Evolutionary conservation across 345 rosid species (phyloP).

Genomic region (Moringa oleifera): DNA sequence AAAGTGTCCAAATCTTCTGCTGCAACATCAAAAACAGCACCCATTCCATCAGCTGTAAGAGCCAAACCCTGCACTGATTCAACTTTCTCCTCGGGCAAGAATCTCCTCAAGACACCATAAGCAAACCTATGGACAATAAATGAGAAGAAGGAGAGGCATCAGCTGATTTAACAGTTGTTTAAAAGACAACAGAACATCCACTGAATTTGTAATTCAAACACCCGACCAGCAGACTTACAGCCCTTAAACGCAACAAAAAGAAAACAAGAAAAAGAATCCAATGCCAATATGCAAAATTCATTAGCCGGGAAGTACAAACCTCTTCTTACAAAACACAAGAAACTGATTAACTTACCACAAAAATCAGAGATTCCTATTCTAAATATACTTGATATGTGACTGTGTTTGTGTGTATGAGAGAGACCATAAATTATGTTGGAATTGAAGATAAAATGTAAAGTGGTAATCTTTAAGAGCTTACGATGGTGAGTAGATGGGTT

Average conservation of each 20-base stretch:
- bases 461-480: slow-evolving; percentile 27
- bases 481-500: slow-evolving; percentile 65
- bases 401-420: no score
- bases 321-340: not conserved
- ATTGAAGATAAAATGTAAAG: no score
- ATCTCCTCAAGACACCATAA: slow-evolving; percentile 60
- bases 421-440: not conserved
- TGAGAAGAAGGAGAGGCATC: not conserved
- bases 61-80: slow-evolving; percentile 63
- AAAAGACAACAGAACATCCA: not conserved
- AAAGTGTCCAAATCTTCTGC: slow-evolving; percentile 57
- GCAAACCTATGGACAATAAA: slow-evolving; percentile 45
- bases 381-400: no score
- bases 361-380: not conserved
- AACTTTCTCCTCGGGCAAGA: slow-evolving; percentile 94
- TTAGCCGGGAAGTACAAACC: not conserved
- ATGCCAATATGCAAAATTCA: not conserved
- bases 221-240: not conserved
- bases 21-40: slow-evolving; percentile 83
- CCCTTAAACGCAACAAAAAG: not conserved
- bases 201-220: no score
- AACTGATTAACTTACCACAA: no score
- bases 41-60: slow-evolving; percentile 71
- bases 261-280: not conserved
- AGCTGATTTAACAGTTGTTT: not conserved